Evolutionary conservation across 495 filamentous ascomycete genomes (phyloP).

Genomic region (Aspergillus nidulans): DNA sequence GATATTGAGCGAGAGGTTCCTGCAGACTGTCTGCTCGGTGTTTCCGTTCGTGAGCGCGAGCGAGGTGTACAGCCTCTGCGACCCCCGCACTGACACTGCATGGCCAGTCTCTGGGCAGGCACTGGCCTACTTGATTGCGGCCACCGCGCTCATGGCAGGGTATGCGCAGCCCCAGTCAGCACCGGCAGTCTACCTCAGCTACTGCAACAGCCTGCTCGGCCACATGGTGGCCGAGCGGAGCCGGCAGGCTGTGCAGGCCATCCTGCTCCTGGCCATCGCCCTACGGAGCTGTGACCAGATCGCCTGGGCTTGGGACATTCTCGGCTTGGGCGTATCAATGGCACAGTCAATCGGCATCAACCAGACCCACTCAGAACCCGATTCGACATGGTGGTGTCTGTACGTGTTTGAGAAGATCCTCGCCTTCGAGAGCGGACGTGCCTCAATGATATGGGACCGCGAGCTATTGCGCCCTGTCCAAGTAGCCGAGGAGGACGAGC

Average conservation of each 20-base stretch:
- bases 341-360: slow-evolving; percentile 5
- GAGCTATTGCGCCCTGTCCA: background rate
- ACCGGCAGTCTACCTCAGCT: background rate
- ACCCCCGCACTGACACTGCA: background rate
- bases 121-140: background rate
- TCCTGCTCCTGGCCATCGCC: background rate
- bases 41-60: background rate
- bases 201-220: background rate
- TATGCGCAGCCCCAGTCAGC: background rate
- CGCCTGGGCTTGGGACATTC: slow-evolving; percentile 4
- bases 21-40: background rate
- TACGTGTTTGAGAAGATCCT: slow-evolving; percentile 12
- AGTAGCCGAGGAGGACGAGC: background rate
- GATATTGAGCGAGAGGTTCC: background rate
- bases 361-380: background rate
- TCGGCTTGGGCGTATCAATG: background rate
- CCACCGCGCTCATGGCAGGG: background rate
- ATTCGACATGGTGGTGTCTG: slow-evolving; percentile 5
- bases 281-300: background rate
- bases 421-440: slow-evolving; percentile 5
- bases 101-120: background rate
- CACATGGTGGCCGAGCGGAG: background rate
- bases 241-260: background rate
- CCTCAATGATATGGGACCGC: slow-evolving; percentile 3
- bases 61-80: background rate